These are phyloP conservation scores for Ananas comosus DNA, from an alignment of 176 grass and related monocot genomes.

Conservation along the genomic window DNA sequence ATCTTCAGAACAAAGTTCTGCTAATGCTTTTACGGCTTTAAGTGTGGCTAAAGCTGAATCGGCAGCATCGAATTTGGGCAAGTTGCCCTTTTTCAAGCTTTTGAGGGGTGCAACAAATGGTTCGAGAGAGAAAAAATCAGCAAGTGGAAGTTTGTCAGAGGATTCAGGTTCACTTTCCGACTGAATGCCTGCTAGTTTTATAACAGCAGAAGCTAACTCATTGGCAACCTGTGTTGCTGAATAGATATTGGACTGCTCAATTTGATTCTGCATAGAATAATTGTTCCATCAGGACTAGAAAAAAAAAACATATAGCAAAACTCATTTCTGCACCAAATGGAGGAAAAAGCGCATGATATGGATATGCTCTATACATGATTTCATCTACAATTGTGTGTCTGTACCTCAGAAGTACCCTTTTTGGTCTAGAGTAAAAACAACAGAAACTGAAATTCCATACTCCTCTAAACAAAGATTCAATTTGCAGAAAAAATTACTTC, in stretches of 20 bases:
- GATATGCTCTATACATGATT: too few relatives aligned
- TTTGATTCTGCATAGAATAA: constrained; percentile 52
- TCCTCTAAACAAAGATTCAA: too few relatives aligned
- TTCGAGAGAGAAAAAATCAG: constrained; percentile 80
- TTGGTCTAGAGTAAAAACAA: too few relatives aligned
- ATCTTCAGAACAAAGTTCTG: constrained; percentile 93
- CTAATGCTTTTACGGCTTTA: constrained; percentile 80
- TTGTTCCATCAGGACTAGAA: constrained; percentile 12
- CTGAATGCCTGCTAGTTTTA: constrained; percentile 51
- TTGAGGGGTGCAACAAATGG: constrained; percentile 71
- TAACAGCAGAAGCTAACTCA: constrained; percentile 68
- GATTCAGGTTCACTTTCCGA: constrained; percentile 33
- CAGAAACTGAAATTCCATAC: too few relatives aligned
- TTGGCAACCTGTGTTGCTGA: constrained; percentile 69
- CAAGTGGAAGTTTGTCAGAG: constrained; percentile 39
- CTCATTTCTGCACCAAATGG: too few relatives aligned
- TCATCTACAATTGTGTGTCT: too few relatives aligned
- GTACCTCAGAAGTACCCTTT: too few relatives aligned
- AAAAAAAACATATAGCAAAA: too few relatives aligned
- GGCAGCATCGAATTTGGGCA: constrained; percentile 75
- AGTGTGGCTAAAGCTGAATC: constrained; percentile 89
- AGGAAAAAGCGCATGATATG: too few relatives aligned
- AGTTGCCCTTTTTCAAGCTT: constrained; percentile 76
- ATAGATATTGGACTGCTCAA: constrained; percentile 72
- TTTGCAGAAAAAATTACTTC: too few relatives aligned